A percentile compares a stretch with the other conserved stretches of the same genome.
These are phyloP conservation scores for Neurospora sp. DNA, from an alignment of 495 filamentous ascomycete genomes.

Conservation along the genomic window DNA sequence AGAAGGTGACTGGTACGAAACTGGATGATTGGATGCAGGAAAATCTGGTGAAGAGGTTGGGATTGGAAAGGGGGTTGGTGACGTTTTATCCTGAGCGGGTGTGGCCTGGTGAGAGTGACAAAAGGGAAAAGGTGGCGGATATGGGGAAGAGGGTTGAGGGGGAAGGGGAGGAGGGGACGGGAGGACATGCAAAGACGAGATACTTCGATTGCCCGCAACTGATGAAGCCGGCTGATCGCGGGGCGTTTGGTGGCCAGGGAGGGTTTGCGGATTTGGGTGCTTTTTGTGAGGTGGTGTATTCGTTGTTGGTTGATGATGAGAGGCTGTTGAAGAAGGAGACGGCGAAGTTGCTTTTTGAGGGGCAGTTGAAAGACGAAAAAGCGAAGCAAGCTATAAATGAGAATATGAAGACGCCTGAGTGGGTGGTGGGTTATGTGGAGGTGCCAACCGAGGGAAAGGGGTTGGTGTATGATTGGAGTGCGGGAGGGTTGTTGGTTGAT, in stretches of 20 bases:
- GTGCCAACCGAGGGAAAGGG: constrained; percentile 3
- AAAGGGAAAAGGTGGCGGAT: constrained; percentile 2
- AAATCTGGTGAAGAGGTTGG: constrained; percentile 18
- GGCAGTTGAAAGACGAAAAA: constrained; percentile 11
- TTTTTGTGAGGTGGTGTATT: constrained; percentile 21
- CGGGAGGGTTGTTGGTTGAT: constrained; percentile 22
- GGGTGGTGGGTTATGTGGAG: constrained; percentile 18
- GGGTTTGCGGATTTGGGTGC: constrained; percentile 13
- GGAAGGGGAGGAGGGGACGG: not conserved
- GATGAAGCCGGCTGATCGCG: not conserved
- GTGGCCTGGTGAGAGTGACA: not conserved
- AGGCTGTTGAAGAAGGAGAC: constrained; percentile 18
- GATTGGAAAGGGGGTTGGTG: constrained; percentile 1
- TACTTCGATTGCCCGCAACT: not conserved
- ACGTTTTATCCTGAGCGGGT: constrained; percentile 21
- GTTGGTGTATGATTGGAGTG: constrained; percentile 20
- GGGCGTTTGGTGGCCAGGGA: constrained; percentile 24
- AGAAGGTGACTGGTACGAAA: constrained; percentile 11
- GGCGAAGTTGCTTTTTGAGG: constrained; percentile 19
- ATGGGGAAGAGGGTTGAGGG: constrained; percentile 12
- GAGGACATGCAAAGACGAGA: not conserved
- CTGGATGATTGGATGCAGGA: constrained; percentile 21
- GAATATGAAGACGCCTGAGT: constrained; percentile 10
- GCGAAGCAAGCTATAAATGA: constrained; percentile 12
- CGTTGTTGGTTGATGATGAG: constrained; percentile 22